phyloP scores from a whole-genome alignment of 2,329 filamentous ascomycete genomes.

The Trichoderma simmonsii region DNA sequence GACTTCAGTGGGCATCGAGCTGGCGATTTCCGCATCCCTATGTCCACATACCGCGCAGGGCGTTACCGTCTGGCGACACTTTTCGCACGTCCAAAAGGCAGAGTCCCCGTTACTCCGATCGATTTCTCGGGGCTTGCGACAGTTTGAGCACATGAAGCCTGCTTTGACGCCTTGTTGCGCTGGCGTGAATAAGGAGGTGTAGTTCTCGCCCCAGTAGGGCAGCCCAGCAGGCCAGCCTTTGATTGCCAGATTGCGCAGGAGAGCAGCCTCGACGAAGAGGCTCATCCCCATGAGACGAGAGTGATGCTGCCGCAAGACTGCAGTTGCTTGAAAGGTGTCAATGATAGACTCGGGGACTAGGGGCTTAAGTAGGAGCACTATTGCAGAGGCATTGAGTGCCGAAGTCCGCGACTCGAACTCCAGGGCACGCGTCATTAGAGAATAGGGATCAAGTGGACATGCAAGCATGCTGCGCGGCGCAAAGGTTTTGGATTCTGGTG shows the following conservation, averaged over 20 bases:
- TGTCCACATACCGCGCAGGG: constrained; percentile 60
- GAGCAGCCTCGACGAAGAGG: constrained; percentile 58
- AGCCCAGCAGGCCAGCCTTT: constrained; percentile 53
- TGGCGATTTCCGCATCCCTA: constrained; percentile 45
- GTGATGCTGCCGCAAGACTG: constrained; percentile 59
- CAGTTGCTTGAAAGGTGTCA: constrained; percentile 52
- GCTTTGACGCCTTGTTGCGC: constrained; percentile 55
- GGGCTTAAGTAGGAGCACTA: constrained; percentile 57
- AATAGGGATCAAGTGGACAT: constrained; percentile 53
- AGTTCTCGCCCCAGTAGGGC: constrained; percentile 52
- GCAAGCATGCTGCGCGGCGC: constrained; percentile 21
- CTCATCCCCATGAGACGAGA: constrained; percentile 56
- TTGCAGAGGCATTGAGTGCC: constrained; percentile 57
- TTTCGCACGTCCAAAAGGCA: constrained; percentile 57
- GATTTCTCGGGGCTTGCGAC: constrained; percentile 55
- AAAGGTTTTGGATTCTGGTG: constrained; percentile 12
- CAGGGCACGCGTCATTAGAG: constrained; percentile 51
- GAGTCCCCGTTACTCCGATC: constrained; percentile 43
- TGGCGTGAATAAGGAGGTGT: constrained; percentile 50
- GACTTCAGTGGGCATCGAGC: constrained; percentile 35
- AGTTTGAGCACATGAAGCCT: constrained; percentile 53
- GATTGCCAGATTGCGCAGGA: constrained; percentile 59
- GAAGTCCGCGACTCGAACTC: constrained; percentile 56
- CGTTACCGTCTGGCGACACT: constrained; percentile 51
- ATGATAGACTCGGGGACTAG: constrained; percentile 55